phyloP scores from a whole-genome alignment of 1,284 basidiomycete genomes.

The Volvariella volvacea region DNA sequence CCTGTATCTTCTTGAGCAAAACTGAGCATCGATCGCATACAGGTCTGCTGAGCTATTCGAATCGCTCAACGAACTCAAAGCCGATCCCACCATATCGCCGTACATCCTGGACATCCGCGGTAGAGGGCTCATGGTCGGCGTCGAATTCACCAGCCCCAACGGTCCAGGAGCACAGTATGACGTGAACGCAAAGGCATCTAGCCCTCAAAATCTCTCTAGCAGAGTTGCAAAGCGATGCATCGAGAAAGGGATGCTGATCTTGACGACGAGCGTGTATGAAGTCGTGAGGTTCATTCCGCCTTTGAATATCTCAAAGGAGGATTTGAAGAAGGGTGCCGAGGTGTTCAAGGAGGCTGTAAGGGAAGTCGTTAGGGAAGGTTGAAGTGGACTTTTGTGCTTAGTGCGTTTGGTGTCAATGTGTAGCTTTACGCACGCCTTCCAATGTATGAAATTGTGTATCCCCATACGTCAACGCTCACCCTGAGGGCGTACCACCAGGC shows the following conservation, averaged over 20 bases:
- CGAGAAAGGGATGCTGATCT: constrained; percentile 76
- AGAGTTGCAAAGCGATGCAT: constrained; percentile 78
- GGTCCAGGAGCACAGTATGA: constrained; percentile 34
- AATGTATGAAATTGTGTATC: too few species aligned
- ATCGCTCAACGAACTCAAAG: constrained; percentile 48
- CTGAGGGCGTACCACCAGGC: too few species aligned
- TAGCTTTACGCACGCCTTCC: too few species aligned
- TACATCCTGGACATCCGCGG: constrained; percentile 76
- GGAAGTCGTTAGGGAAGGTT: constrained; percentile 35
- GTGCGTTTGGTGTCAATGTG: not conserved
- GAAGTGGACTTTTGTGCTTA: constrained; percentile 5
- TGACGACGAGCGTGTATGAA: constrained; percentile 78
- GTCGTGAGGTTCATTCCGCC: constrained; percentile 66
- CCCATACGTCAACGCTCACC: too few species aligned
- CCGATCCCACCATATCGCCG: constrained; percentile 42
- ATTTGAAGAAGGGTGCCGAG: constrained; percentile 33
- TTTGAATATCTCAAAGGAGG: constrained; percentile 33
- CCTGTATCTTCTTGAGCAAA: constrained; percentile 1
- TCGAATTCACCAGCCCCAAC: constrained; percentile 70
- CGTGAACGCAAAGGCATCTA: constrained; percentile 23
- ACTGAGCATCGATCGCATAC: not conserved
- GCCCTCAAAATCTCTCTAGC: constrained; percentile 63
- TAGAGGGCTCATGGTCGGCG: constrained; percentile 72
- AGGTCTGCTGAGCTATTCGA: constrained; percentile 72
- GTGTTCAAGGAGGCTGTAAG: constrained; percentile 38